Percentiles rank a stretch among this genome's conserved stretches.
Conservation (phyloP, 1,284 basidiomycete species). For the Wallemia mellicola region DNA sequence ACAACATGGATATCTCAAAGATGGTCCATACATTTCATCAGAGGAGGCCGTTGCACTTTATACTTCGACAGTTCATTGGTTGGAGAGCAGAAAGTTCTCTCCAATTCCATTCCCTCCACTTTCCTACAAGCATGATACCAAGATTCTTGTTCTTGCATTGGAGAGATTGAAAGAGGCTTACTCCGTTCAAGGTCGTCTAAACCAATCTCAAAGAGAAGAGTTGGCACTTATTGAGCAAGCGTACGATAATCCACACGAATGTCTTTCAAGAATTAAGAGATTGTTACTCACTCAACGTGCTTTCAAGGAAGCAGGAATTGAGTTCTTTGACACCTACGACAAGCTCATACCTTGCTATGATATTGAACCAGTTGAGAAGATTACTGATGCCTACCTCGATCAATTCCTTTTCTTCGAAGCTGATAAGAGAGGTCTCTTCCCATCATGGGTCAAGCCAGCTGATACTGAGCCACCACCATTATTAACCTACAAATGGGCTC, state of each 20-base stretch:
- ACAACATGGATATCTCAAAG: slow-evolving; percentile 87
- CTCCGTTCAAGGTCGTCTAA: slow-evolving; percentile 82
- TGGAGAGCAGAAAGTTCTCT: slow-evolving; percentile 81
- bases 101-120: slow-evolving; percentile 95
- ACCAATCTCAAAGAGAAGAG: slow-evolving; percentile 88
- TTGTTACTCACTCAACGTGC: slow-evolving; percentile 76
- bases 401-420: slow-evolving; percentile 26
- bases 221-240: slow-evolving; percentile 86
- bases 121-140: slow-evolving; percentile 94
- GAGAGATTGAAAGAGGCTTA: slow-evolving; percentile 96
- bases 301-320: slow-evolving; percentile 89
- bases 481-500: slow-evolving; percentile 35
- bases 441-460: slow-evolving; percentile 87
- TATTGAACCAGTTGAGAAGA: slow-evolving; percentile 94
- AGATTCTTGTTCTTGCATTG: slow-evolving; percentile 68
- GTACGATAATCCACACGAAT: slow-evolving; percentile 33
- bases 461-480: slow-evolving; percentile 86
- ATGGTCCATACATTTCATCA: slow-evolving; percentile 84
- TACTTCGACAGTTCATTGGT: slow-evolving; percentile 88
- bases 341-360: slow-evolving; percentile 94
- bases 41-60: slow-evolving; percentile 94
- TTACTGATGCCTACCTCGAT: slow-evolving; percentile 82
- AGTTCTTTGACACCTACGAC: slow-evolving; percentile 31
- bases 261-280: slow-evolving; percentile 82
- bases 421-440: slow-evolving; percentile 90